Conservation (phyloP, 225 moss, liverwort and hornwort species). For the Neckera pumila region DNA sequence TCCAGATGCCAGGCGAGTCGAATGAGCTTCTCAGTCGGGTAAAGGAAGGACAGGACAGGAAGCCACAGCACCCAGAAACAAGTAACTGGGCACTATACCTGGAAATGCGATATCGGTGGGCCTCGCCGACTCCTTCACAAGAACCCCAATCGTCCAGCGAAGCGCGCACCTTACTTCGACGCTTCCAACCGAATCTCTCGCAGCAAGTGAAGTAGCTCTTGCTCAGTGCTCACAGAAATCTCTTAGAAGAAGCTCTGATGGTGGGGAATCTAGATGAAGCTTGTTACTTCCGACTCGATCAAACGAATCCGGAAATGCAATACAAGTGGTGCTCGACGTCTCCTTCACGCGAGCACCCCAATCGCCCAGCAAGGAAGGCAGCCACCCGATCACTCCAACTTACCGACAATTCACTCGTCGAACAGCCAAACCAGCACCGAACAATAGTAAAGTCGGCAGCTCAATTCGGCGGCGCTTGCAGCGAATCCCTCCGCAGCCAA, state of each 20-base stretch:
- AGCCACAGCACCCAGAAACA: background rate
- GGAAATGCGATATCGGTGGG: background rate
- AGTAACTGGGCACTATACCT: background rate
- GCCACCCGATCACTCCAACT: background rate
- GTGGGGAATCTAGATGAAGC: background rate
- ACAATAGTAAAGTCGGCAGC: no score
- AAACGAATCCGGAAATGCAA: background rate
- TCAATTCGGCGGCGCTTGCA: background rate
- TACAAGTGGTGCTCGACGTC: background rate
- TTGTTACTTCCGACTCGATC: background rate
- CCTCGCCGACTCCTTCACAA: background rate
- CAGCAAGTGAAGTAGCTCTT: background rate
- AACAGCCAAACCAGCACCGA: background rate
- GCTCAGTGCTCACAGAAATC: background rate
- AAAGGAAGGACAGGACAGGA: background rate
- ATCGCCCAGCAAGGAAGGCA: background rate
- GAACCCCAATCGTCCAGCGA: background rate
- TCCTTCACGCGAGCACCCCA: background rate
- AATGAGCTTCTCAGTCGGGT: background rate
- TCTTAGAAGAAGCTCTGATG: background rate
- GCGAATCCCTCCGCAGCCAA: background rate
- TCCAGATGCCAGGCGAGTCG: background rate
- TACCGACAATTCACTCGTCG: background rate
- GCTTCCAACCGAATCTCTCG: background rate
- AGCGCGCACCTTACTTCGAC: background rate